Conservation (phyloP, 352 stramenopile genomes). For the Phytophthora lateralis region DNA sequence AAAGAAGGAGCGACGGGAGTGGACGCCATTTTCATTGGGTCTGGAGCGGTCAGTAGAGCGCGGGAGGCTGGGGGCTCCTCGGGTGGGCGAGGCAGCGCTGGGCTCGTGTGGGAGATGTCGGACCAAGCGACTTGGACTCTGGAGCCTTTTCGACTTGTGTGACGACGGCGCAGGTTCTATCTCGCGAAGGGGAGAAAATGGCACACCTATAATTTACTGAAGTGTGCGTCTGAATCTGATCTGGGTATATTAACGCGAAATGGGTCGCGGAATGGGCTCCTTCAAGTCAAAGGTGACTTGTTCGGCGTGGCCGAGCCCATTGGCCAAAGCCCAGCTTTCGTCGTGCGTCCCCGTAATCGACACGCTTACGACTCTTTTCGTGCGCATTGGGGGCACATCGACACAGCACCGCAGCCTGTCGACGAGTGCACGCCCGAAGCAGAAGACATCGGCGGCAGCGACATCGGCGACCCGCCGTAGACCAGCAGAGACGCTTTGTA, state of each 20-base stretch:
- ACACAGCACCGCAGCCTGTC: constrained; percentile 8
- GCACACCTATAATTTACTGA: neutral
- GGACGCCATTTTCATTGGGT: constrained; percentile 40
- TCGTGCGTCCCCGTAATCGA: constrained; percentile 22
- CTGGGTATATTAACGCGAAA: neutral
- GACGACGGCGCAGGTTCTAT: constrained; percentile 4
- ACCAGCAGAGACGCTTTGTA: neutral
- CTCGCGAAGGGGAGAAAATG: constrained; percentile 1
- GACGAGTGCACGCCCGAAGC: constrained; percentile 3
- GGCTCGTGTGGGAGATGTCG: constrained; percentile 1
- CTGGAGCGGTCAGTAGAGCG: neutral
- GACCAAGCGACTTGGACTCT: neutral
- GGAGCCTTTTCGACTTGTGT: constrained; percentile 27
- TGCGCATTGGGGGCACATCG: constrained; percentile 5
- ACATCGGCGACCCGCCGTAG: no score
- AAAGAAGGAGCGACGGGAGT: constrained; percentile 22
- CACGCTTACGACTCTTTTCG: constrained; percentile 22
- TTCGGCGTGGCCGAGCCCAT: constrained; percentile 12
- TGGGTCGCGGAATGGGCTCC: neutral
- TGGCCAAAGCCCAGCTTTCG: constrained; percentile 13
- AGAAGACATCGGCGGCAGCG: no score
- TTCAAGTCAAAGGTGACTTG: constrained; percentile 21
- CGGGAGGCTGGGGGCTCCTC: neutral
- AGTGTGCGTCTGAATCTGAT: neutral
- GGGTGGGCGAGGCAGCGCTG: neutral